Base-by-base conservation (phyloP, 1,139 yeast genomes). In the Suhomyces terraborum region DNA sequence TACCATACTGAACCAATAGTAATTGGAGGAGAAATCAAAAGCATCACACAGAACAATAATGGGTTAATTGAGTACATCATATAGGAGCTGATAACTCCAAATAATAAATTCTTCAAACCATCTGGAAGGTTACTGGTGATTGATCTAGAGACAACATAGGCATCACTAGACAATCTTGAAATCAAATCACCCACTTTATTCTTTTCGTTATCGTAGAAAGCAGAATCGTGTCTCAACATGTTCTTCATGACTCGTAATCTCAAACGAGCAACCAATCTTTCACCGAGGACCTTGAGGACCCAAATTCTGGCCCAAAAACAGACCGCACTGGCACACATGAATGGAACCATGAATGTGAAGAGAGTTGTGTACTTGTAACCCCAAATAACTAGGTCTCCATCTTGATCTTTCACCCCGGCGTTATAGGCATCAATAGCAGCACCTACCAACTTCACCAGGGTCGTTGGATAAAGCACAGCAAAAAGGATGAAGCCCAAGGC, bases 161-260 rank as follows among this genome's bases (percentile, higher is more conserved):
- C 81, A 53, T 77, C 81, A 48, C 78, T 73, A 12, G 79, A 73
- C 35, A 77, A 66, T 40, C 80, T 59, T 17, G 79, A 69, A 39
- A 78, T 75, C 48, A 77, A 68, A 46, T 76, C 77, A n/a, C 82
- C 82, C 2, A 77, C 78, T 48, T 76, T 73, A 53, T 77, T 73
- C 48, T 75, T 77, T 25, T 75, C 80, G 31, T 65, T 62, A 50
- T 77, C 82, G 46, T 69, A 77, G 47, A 75, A 77, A 3, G 69
- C 66, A 7, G 78, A 58, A 51, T 77, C 82, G 52, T 76, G 80
- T 28, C 80, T 63, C 32, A 77, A 59, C 51, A 77, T 61, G 47
- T 72, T 67, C 50, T 74, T 72, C 75, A 77, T 74, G 3, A 74
- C 75, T 46, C 73, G 52, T 18, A 73, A 61, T 38, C 82, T 61